A percentile compares a stretch with the other conserved stretches of the same genome.
Conservation (phyloP, 2,329 filamentous ascomycete genomes). For the Rutstroemia sp. region DNA sequence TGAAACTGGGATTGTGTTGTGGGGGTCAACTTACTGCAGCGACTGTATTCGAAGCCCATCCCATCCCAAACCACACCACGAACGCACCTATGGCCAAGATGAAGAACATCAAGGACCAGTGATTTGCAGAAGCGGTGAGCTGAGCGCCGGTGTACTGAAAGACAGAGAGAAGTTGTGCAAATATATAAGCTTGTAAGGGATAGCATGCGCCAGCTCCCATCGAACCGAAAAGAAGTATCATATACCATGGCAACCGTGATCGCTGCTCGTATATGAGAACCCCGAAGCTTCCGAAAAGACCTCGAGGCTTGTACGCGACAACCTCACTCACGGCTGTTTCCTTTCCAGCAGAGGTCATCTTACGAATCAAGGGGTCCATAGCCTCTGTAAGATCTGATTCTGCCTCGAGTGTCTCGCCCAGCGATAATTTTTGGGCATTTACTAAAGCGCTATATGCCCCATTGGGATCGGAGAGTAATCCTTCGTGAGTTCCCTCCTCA, state of each 20-base stretch:
- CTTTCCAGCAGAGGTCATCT: conserved; percentile 21
- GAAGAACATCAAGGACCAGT: conserved; percentile 45
- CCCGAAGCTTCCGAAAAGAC: conserved; percentile 43
- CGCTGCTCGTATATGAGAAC: conserved; percentile 50
- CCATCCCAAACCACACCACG: conserved; percentile 29
- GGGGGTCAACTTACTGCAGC: conserved; percentile 25
- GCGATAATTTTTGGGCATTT: conserved; percentile 41
- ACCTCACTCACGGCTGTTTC: conserved; percentile 17
- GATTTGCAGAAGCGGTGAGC: conserved; percentile 30
- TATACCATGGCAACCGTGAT: conserved; percentile 42
- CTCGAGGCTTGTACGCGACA: conserved; percentile 31
- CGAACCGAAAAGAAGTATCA: conserved; percentile 39
- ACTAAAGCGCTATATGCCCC: conserved; percentile 65
- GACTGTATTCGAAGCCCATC: conserved; percentile 34
- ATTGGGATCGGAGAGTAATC: conserved; percentile 49
- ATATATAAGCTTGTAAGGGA: conserved; percentile 30
- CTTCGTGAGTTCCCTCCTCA: conserved; percentile 70
- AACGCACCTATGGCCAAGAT: conserved; percentile 35
- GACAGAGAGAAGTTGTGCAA: conserved; percentile 29
- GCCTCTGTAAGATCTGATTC: conserved; percentile 21
- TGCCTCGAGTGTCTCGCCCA: conserved; percentile 24
- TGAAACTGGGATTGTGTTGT: background rate
- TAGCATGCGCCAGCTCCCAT: conserved; percentile 30
- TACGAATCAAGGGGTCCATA: conserved; percentile 15
- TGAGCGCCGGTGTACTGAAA: conserved; percentile 17